phyloP scores from a whole-genome alignment of 1,284 basidiomycete genomes.

The Irpex rosettiformis region DNA sequence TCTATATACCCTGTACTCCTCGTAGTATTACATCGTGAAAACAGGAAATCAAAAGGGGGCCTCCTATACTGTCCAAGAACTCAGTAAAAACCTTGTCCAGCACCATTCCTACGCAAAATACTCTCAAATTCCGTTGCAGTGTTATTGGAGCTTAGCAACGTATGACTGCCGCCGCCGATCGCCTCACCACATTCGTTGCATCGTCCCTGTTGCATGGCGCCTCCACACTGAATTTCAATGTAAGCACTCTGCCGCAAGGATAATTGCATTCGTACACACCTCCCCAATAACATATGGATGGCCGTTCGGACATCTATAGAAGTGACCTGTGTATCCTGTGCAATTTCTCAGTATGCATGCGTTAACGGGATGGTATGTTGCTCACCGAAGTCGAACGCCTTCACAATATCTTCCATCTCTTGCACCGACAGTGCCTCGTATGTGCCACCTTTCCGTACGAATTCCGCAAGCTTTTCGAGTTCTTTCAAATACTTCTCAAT shows the following conservation, averaged over 20 bases:
- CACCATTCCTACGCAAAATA: conserved; percentile 24
- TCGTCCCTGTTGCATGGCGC: conserved; percentile 39
- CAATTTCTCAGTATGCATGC: no score
- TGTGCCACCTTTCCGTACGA: conserved; percentile 28
- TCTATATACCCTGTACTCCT: no score
- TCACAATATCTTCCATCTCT: conserved; percentile 45
- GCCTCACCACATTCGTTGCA: conserved; percentile 51
- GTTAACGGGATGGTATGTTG: no score
- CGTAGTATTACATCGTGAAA: no score
- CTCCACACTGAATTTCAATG: conserved; percentile 40
- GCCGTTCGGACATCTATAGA: conserved; percentile 22
- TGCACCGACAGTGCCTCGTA: conserved; percentile 42
- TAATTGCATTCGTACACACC: conserved; percentile 8
- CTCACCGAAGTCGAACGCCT: conserved; percentile 43
- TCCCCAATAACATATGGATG: conserved; percentile 22
- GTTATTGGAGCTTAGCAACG: conserved; percentile 35
- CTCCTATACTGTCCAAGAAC: neutral
- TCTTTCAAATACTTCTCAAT: conserved; percentile 29
- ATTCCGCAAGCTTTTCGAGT: conserved; percentile 28
- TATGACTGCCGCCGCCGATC: conserved; percentile 46
- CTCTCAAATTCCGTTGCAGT: conserved; percentile 40
- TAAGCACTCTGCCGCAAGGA: neutral
- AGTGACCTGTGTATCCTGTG: conserved; percentile 41
- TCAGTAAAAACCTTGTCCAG: conserved; percentile 4
- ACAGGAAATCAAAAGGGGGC: neutral